These are phyloP conservation scores for Strobilomyces dryophilus DNA, from an alignment of 768 basidiomycete genomes.

Conservation along the genomic window DNA sequence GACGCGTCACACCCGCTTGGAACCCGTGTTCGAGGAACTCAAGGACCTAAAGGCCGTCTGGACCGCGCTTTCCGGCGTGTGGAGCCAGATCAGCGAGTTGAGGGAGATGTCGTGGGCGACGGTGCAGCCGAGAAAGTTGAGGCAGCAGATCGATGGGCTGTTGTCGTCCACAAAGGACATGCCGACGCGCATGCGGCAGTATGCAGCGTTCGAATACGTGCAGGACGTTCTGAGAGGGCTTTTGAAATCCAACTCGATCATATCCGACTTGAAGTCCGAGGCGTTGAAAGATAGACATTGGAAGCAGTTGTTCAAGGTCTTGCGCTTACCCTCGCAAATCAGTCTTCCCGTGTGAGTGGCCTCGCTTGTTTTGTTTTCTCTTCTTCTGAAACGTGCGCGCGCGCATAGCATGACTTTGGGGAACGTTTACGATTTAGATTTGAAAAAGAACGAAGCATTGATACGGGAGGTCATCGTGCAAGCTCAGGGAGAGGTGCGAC, in stretches of 20 bases:
- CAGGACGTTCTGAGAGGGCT: slow-evolving; percentile 84
- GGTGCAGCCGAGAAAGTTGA: slow-evolving; percentile 90
- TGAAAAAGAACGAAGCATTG: slow-evolving; percentile 84
- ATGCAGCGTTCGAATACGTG: slow-evolving; percentile 97
- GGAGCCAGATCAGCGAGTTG: slow-evolving; percentile 88
- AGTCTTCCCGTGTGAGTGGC: slow-evolving; percentile 63
- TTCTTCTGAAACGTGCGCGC: slow-evolving; percentile 2
- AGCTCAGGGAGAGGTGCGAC: slow-evolving; percentile 87
- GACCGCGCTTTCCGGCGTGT: slow-evolving; percentile 97
- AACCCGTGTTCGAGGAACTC: slow-evolving; percentile 92
- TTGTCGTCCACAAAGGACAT: slow-evolving; percentile 95
- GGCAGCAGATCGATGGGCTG: slow-evolving; percentile 90
- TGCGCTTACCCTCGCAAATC: slow-evolving; percentile 71
- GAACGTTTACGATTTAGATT: slow-evolving; percentile 93
- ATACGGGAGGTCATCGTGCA: slow-evolving; percentile 97
- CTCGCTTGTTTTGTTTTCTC: slow-evolving; percentile 9
- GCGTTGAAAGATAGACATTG: slow-evolving; percentile 97
- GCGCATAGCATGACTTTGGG: slow-evolving; percentile 83
- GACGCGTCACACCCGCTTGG: slow-evolving; percentile 82
- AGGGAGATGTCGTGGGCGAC: slow-evolving; percentile 88
- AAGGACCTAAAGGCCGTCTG: slow-evolving; percentile 97
- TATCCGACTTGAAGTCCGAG: slow-evolving; percentile 96
- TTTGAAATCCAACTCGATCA: slow-evolving; percentile 83
- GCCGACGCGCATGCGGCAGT: slow-evolving; percentile 98
- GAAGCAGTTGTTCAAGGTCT: slow-evolving; percentile 92